Conservation (phyloP, 495 filamentous ascomycete genomes). For the Aspergillus ellipticus region DNA sequence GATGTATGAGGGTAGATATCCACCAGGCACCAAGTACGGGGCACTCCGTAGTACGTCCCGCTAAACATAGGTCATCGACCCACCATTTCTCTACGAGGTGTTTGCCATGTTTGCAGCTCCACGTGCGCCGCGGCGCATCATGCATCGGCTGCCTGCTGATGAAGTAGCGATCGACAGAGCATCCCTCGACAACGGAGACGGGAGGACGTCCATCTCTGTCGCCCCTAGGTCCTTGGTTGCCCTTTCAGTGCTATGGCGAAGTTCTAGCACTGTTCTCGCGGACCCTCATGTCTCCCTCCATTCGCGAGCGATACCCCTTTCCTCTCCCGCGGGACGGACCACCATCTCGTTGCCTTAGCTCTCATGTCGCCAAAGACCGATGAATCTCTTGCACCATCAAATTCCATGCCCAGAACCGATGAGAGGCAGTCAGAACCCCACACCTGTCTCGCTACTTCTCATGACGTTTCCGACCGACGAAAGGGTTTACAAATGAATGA, state of each 20-base stretch:
- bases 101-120: slow-evolving; percentile 25
- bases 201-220: background rate
- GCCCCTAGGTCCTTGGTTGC: background rate
- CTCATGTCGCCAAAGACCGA: slow-evolving; percentile 26
- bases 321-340: slow-evolving; percentile 21
- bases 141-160: background rate
- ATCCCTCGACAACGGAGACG: slow-evolving; percentile 5
- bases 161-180: background rate
- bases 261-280: background rate
- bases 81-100: slow-evolving; percentile 1
- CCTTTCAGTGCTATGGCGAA: slow-evolving; percentile 1
- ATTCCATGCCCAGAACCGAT: slow-evolving; percentile 18
- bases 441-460: slow-evolving; percentile 9
- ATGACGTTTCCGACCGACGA: slow-evolving; percentile 19
- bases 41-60: no score
- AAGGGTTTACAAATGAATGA: slow-evolving; percentile 27
- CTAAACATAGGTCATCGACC: no score
- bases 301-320: slow-evolving; percentile 20
- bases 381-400: slow-evolving; percentile 12
- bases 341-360: slow-evolving; percentile 17
- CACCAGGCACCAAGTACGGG: no score
- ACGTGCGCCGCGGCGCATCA: slow-evolving; percentile 6
- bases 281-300: slow-evolving; percentile 21
- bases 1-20: no score
- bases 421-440: slow-evolving; percentile 7